These are phyloP conservation scores for Beauveria scarabaeidicola DNA, from an alignment of 2,329 filamentous ascomycete genomes.

Conservation along the genomic window DNA sequence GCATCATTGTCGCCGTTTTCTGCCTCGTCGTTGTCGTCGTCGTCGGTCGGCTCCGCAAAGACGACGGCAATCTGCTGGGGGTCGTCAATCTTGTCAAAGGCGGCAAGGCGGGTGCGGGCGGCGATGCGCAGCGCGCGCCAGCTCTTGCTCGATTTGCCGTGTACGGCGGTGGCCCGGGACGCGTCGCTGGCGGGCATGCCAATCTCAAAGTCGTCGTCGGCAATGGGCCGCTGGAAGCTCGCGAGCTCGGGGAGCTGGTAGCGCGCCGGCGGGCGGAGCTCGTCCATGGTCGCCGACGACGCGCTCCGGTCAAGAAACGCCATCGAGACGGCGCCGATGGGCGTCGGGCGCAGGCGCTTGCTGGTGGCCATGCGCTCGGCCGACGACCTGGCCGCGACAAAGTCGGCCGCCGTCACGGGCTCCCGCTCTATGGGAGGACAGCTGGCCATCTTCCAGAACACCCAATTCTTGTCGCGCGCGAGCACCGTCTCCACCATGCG, in stretches of 20 bases:
- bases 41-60: constrained; percentile 40
- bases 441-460: constrained; percentile 92
- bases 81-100: constrained; percentile 83
- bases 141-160: constrained; percentile 75
- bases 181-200: constrained; percentile 64
- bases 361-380: constrained; percentile 59
- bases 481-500: constrained; percentile 96
- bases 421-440: constrained; percentile 79
- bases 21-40: constrained; percentile 24
- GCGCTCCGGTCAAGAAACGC: constrained; percentile 55
- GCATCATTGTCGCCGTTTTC: constrained; percentile 27
- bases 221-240: constrained; percentile 64
- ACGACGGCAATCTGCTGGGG: constrained; percentile 59
- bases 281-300: constrained; percentile 53
- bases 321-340: constrained; percentile 66
- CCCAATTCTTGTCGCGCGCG: constrained; percentile 96
- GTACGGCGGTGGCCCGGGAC: constrained; percentile 47
- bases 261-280: constrained; percentile 57
- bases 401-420: constrained; percentile 59
- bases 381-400: constrained; percentile 58
- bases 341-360: constrained; percentile 59
- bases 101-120: constrained; percentile 60
- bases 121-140: constrained; percentile 85
- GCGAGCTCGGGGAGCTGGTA: constrained; percentile 62
- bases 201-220: constrained; percentile 75